Evolutionary conservation across 345 rosid species (phyloP).

Genomic region (Arabis hirsuta): DNA sequence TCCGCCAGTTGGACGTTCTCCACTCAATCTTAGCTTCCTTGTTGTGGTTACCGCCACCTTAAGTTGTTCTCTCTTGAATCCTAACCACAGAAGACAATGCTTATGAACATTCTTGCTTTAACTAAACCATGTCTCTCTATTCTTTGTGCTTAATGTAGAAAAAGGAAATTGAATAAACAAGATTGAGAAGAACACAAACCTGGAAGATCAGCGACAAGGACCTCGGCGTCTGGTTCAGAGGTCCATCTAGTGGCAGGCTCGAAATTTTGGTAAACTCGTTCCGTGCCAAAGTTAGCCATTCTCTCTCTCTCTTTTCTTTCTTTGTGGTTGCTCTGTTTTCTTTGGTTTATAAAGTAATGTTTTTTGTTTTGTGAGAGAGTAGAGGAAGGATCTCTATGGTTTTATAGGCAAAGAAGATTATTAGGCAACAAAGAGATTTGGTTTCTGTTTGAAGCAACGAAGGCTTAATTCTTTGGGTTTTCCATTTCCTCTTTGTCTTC

Average conservation of each 20-base stretch:
- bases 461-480: slow-evolving; percentile 43
- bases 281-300: slow-evolving; percentile 39
- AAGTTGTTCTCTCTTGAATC: slow-evolving; percentile 47
- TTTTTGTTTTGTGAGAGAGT: slow-evolving; percentile 29
- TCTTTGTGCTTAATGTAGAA: slow-evolving; percentile 15
- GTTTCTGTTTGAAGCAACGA: slow-evolving; percentile 42
- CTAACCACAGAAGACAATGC: slow-evolving; percentile 36
- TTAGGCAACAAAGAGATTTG: slow-evolving; percentile 27
- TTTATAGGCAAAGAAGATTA: slow-evolving; percentile 37
- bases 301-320: neutral
- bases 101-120: slow-evolving; percentile 11
- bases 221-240: slow-evolving; percentile 43
- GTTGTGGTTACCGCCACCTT: slow-evolving; percentile 41
- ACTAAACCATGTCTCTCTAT: slow-evolving; percentile 2
- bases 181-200: slow-evolving; percentile 37
- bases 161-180: slow-evolving; percentile 26
- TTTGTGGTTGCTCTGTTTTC: slow-evolving; percentile 13
- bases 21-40: slow-evolving; percentile 40
- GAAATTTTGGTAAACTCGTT: slow-evolving; percentile 40
- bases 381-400: slow-evolving; percentile 30
- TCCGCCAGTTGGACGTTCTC: slow-evolving; percentile 45
- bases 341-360: slow-evolving; percentile 33
- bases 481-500: slow-evolving; percentile 40
- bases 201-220: slow-evolving; percentile 47
- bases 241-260: slow-evolving; percentile 44